Conservation (phyloP, 495 filamentous ascomycete genomes). For the Jackrogersella minutella region DNA sequence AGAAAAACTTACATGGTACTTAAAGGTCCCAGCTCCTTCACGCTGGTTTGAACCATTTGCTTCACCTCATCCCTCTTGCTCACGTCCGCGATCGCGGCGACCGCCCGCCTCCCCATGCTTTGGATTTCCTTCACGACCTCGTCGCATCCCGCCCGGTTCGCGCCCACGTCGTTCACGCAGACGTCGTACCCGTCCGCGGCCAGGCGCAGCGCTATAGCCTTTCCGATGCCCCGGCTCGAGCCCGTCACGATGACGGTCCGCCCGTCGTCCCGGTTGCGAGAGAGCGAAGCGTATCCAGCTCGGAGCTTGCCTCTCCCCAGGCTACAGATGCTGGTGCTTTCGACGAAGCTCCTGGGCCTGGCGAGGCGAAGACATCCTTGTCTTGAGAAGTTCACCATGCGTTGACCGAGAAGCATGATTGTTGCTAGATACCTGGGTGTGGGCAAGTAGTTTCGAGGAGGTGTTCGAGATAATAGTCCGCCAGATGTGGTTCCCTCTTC, state of each 20-base stretch:
- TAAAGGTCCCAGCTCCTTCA: slow-evolving; percentile 60
- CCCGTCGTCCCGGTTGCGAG: neutral
- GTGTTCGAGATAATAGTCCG: neutral
- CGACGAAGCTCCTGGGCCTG: neutral
- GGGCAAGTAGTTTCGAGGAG: neutral
- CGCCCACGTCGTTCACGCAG: slow-evolving; percentile 66
- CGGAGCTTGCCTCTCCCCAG: neutral
- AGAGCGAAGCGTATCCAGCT: slow-evolving; percentile 16
- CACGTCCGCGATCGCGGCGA: slow-evolving; percentile 63
- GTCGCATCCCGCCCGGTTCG: slow-evolving; percentile 55
- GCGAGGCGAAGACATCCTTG: neutral
- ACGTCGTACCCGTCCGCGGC: slow-evolving; percentile 67
- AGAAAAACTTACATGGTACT: slow-evolving; percentile 58
- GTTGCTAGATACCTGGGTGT: neutral
- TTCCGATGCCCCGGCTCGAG: slow-evolving; percentile 65
- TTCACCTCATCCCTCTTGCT: slow-evolving; percentile 58
- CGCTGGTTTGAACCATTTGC: slow-evolving; percentile 56
- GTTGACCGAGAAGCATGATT: slow-evolving; percentile 7
- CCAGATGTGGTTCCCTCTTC: neutral
- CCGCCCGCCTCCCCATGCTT: slow-evolving; percentile 52
- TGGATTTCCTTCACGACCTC: slow-evolving; percentile 60
- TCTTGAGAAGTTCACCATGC: neutral
- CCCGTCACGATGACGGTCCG: slow-evolving; percentile 66
- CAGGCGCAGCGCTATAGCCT: slow-evolving; percentile 66
- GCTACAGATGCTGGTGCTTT: neutral